Base-by-base conservation (phyloP, 228 moss, liverwort and hornwort genomes). In the Sphagnum magellanicum region DNA sequence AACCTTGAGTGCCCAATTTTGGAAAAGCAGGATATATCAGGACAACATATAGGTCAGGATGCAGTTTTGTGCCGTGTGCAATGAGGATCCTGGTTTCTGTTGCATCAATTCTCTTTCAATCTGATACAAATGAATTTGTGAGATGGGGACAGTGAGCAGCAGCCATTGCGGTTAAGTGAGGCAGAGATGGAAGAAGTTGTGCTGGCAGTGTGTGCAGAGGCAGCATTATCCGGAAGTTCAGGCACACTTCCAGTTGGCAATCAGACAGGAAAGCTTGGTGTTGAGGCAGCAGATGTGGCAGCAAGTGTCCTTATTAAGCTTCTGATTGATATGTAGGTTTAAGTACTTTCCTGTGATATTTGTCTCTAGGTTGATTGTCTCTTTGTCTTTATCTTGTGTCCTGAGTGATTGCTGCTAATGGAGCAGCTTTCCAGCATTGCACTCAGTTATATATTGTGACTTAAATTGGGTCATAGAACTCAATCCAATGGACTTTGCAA, bases 141-240 rank as follows among this genome's bases (percentile, higher is more conserved):
- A 32, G 32, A 32, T 48, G 67, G 77, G 53, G 55, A 62, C 81
- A 98, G 98, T 75, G 98, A 98, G 75, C 98, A 98, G 82, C 98
- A 98, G 70, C 90, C 98, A 55, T 82, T 98, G 63, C 82, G 87
- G 61, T 70, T 98, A 64, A 98, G 91, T 79, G 89, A 98, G 75
- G 98, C 87, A 57, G 98, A 98, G 79, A 98, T 98, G 98, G 98
- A 98, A 75, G 98, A 98, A 79, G 98, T 98, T 13, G 81, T 98
- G 60, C 83, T 80, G 55, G 98, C 98, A 50, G 98, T 98, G 74
- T 98, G 98, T 73, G 88, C 90, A 15, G 98, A 98, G 76, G 89
- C 87, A 70, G 79, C 82, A 13, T 82, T 81, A 63, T 80, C 91
- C 66, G 82, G 83, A 16, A 93, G 82, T 61, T 74, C 90, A 32